Base-by-base conservation (phyloP, 2,329 filamentous ascomycete genomes). In the Exophiala sideris region DNA sequence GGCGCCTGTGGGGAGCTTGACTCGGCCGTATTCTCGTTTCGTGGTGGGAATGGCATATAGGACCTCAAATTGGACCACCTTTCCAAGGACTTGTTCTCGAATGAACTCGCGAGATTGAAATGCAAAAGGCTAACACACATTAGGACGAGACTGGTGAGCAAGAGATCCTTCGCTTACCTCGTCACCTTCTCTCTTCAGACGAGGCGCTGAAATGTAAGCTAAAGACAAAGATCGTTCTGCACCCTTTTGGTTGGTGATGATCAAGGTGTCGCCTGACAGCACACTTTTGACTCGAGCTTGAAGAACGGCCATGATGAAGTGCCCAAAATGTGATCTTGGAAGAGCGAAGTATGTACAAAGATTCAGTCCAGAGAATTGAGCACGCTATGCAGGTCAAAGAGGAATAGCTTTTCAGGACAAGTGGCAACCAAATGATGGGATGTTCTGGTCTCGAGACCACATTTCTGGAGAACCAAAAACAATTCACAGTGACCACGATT, bases 81-180 rank as follows among this genome's bases (percentile, higher is more conserved):
- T 96, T 68, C 92, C 92, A 52, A 97, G 87, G 38, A 87, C 80
- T 48, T 91, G 78, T 62, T 87, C 85, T 66, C 94, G 88, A 58
- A 99, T 82, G 70, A 88, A 94, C 73, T 99, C 94, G 68, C 94
- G 89, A 56, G 94, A 96, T 73, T 94, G 87, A 73, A 96, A 99
- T 54, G 89, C 91, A 68, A 88, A 95, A 35, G 87, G 85, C 81
- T 83, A 65, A 9, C 56, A 38, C 29, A 16, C 4, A 21, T 20
- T 56, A 42, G 39, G 35, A 48, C 54, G 51, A 60, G 59, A 48
- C 34, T 48, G 38, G 16, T 41, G 10, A 50, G 12, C 36, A 52
- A 48, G 16, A 49, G 14, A 49, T 34, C 48, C 45, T 40, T 44
- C 46, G 35, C 74, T 59, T 65, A 83, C 81, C 76, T 96, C 91